Percentiles rank a stretch among this genome's conserved stretches.
Conservation (phyloP, 139 green algal species). For the Micromonas pusilla region DNA sequence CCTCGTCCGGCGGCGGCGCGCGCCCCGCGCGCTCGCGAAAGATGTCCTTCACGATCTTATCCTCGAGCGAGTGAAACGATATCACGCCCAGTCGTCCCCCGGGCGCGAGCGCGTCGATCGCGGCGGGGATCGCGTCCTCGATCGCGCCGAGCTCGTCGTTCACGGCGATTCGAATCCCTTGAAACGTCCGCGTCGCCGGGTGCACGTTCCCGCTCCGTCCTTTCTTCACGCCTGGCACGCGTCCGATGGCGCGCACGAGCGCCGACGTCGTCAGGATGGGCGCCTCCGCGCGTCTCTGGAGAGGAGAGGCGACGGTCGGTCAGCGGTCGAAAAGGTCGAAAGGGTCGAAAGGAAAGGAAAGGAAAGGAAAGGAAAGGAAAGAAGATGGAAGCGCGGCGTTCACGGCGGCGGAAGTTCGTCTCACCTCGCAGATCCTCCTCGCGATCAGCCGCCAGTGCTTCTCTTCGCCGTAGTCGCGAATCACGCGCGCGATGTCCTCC, state of each 20-base stretch:
- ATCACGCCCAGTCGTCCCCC: conserved; percentile 82
- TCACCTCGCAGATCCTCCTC: conserved; percentile 42
- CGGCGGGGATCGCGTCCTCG: conserved; percentile 47
- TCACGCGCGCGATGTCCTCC: conserved; percentile 66
- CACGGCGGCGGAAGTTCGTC: too few relatives aligned
- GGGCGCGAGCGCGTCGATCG: conserved; percentile 49
- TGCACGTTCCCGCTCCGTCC: conserved; percentile 57
- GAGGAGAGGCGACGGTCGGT: too few relatives aligned
- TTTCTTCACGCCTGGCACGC: background rate
- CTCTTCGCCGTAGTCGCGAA: conserved; percentile 90
- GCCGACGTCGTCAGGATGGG: conserved; percentile 47
- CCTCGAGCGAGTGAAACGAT: conserved; percentile 91
- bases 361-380: too few relatives aligned
- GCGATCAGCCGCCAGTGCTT: conserved; percentile 59
- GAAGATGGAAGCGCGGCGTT: too few relatives aligned
- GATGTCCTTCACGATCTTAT: conserved; percentile 44
- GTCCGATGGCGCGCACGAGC: conserved; percentile 27
- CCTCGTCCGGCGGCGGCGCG: background rate
- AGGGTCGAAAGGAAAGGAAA: too few relatives aligned
- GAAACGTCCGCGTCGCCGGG: conserved; percentile 84
- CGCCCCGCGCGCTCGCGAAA: conserved; percentile 12
- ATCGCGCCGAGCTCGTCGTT: conserved; percentile 80
- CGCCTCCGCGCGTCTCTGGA: conserved; percentile 45
- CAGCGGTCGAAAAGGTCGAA: too few relatives aligned
- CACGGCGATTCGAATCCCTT: conserved; percentile 89